Percentiles rank a stretch among this genome's conserved stretches.
Evolutionary conservation across 495 filamentous ascomycete genomes (phyloP).

Genomic region (Mytilinidion resinicola): DNA sequence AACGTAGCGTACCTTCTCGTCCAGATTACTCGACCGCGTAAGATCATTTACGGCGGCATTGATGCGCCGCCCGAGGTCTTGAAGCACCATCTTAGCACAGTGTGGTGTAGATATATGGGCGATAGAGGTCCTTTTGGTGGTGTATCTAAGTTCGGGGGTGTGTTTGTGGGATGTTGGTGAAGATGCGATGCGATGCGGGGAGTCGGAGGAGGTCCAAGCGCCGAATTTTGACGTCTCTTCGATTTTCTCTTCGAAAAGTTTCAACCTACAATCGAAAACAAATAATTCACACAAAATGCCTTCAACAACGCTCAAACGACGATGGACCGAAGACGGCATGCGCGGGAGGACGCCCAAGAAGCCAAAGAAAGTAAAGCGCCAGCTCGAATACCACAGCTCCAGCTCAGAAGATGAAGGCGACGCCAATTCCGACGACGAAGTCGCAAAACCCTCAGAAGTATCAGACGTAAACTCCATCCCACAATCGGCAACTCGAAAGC

Average conservation of each 20-base stretch:
- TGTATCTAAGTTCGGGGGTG: neutral
- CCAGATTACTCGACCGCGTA: conserved; percentile 82
- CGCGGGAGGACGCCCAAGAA: conserved; percentile 30
- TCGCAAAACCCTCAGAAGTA: conserved; percentile 6
- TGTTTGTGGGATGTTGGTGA: neutral
- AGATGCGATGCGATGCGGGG: conserved; percentile 4
- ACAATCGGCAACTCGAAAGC: no score
- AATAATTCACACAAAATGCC: conserved; percentile 19
- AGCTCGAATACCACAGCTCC: conserved; percentile 66
- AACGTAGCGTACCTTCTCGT: conserved; percentile 70
- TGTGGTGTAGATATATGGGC: no score
- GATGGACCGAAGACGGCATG: conserved; percentile 31
- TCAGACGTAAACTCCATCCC: conserved; percentile 32
- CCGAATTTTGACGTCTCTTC: conserved; percentile 5
- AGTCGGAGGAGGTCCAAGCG: conserved; percentile 4
- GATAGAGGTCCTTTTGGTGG: no score
- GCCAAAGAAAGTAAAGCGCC: conserved; percentile 65
- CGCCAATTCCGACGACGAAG: conserved; percentile 3
- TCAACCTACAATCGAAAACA: neutral
- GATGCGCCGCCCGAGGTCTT: conserved; percentile 97
- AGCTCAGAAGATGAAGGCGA: conserved; percentile 48
- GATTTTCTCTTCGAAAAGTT: conserved; percentile 6
- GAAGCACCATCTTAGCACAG: conserved; percentile 73
- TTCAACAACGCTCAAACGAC: conserved; percentile 28
- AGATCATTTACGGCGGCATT: conserved; percentile 93